Evolutionary conservation across 2,329 filamentous ascomycete species (phyloP).

Genomic region (Fusarium sororula): DNA sequence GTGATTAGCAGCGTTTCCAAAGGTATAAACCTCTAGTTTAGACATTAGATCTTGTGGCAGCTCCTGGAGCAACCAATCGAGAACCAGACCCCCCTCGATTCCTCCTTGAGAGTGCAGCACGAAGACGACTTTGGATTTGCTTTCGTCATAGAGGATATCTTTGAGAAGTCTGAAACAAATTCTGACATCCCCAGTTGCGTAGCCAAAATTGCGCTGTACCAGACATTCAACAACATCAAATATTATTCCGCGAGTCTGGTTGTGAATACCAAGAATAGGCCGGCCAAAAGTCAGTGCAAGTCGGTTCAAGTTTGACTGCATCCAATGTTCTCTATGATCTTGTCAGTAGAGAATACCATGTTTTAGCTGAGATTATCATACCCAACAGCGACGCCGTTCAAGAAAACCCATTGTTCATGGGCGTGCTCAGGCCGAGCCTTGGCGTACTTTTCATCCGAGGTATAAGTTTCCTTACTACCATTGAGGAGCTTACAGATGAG

Average conservation of each 20-base stretch:
- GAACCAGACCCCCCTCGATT: conserved; percentile 75
- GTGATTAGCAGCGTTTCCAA: conserved; percentile 81
- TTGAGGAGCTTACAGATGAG: conserved; percentile 62
- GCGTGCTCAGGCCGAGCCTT: conserved; percentile 58
- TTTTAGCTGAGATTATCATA: conserved; percentile 47
- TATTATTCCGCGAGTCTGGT: conserved; percentile 76
- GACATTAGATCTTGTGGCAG: conserved; percentile 70
- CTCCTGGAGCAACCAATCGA: conserved; percentile 82
- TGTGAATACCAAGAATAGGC: conserved; percentile 77
- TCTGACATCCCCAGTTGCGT: conserved; percentile 74
- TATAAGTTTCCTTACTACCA: conserved; percentile 58
- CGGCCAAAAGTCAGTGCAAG: conserved; percentile 77
- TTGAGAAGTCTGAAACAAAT: conserved; percentile 71
- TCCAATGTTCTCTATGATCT: conserved; percentile 65
- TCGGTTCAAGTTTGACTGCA: conserved; percentile 75
- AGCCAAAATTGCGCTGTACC: conserved; percentile 77
- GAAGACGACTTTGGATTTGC: conserved; percentile 74
- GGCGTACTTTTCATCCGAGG: conserved; percentile 64
- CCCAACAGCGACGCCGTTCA: conserved; percentile 76
- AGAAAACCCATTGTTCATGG: conserved; percentile 80
- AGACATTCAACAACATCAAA: conserved; percentile 83
- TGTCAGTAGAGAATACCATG: conserved; percentile 9
- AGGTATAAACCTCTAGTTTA: conserved; percentile 81
- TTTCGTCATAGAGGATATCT: conserved; percentile 67
- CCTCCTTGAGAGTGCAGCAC: conserved; percentile 82